Evolutionary conservation across 1,139 yeast species (phyloP).

Genomic region (Meyerozyma sp.): DNA sequence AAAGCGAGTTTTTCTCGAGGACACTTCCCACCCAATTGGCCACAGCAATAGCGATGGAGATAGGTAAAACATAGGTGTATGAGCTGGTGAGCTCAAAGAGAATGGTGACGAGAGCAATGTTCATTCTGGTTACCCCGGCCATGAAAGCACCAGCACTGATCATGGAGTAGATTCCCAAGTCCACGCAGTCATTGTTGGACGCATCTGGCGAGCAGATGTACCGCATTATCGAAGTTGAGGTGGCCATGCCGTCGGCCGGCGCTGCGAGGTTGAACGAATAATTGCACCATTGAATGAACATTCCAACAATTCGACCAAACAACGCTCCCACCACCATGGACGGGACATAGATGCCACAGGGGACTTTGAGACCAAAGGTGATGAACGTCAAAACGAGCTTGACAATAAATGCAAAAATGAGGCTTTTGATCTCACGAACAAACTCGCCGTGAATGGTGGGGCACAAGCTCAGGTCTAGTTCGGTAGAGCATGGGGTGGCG

Average conservation of each 20-base stretch:
- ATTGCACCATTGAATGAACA: slow-evolving; percentile 39
- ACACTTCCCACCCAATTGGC: slow-evolving; percentile 56
- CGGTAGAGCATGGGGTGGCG: slow-evolving; percentile 45
- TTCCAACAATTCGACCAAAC: slow-evolving; percentile 52
- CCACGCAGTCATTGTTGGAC: slow-evolving; percentile 26
- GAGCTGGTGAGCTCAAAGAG: slow-evolving; percentile 58
- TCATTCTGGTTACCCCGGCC: slow-evolving; percentile 69
- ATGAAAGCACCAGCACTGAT: slow-evolving; percentile 64
- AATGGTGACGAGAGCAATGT: slow-evolving; percentile 55
- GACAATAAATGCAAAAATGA: slow-evolving; percentile 40
- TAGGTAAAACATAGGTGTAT: slow-evolving; percentile 55
- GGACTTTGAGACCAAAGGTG: slow-evolving; percentile 59
- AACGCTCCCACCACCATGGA: slow-evolving; percentile 67
- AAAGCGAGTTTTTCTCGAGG: slow-evolving; percentile 48
- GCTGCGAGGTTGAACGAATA: slow-evolving; percentile 15
- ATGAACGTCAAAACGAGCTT: slow-evolving; percentile 46
- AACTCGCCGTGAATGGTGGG: slow-evolving; percentile 29
- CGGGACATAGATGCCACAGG: slow-evolving; percentile 66
- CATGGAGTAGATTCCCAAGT: slow-evolving; percentile 60
- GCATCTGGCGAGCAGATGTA: slow-evolving; percentile 14
- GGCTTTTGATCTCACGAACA: slow-evolving; percentile 26
- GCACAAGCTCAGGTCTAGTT: slow-evolving; percentile 32
- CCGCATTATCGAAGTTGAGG: slow-evolving; percentile 13
- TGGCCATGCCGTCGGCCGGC: slow-evolving; percentile 6
- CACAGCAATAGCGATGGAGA: slow-evolving; percentile 51